Base-by-base conservation (phyloP, 129 eudicot species). In the Centella asiatica region DNA sequence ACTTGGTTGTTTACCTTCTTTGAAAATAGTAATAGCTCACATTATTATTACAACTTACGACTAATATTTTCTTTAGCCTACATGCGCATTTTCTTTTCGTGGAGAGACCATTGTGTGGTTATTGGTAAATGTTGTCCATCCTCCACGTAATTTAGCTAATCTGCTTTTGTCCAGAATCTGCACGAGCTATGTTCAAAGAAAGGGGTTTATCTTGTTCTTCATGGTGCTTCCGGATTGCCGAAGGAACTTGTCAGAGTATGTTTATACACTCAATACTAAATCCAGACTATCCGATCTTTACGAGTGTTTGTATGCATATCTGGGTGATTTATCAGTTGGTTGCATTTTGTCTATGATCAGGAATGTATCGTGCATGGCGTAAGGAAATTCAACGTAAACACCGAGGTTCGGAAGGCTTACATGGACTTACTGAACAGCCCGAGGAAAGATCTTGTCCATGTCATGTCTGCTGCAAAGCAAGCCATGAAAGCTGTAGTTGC, bases 361-460 rank as follows among this genome's bases (percentile, higher is more conserved):
- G 88, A 81, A 66, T 93, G 99, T 67, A 80, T 93, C 66, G 81
- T 78, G 44, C 76, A 45, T 13, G 99, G 99, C 17, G 96, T 93
- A 48, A 80, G 89, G 76, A 93, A 93, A 77, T 93, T 93, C 74
- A 93, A 93, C 22, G 99, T 93, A 29, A 93, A 93, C 76, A 93
- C 99, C 0, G 99, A 93, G 81, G 95, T 93, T 37, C 64, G 99
- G 32, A 88, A 87, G 67, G 99, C 99, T 34, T 93, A 87, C 84
- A 87, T 93, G 95, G 96, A 87, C 59, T 74, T 84, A 7, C 26
- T 93, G 39, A 72, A 57, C 71, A 76, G 61, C 62, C 67, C 85
- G 14, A 74, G 74, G 64, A 82, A 87, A 56, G 99, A 93, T 60
- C 96, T 93, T 24, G 82, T 87, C 39, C 78, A 82, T 46, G 87